These are phyloP conservation scores for Fistulinella cinereoalba DNA, from an alignment of 1,284 basidiomycete species.

Conservation along the genomic window DNA sequence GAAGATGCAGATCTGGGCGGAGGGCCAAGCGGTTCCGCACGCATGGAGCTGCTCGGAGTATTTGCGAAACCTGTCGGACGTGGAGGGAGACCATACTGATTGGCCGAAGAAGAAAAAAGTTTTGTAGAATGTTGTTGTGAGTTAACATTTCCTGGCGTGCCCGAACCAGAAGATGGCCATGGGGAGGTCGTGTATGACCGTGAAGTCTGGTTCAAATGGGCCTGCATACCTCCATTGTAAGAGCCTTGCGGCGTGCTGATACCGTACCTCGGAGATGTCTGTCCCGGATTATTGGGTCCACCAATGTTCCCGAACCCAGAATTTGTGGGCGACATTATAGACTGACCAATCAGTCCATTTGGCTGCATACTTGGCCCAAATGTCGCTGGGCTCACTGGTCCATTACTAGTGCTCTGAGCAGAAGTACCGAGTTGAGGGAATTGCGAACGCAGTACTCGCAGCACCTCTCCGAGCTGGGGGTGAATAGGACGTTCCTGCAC, in stretches of 20 bases:
- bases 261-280: slow-evolving; percentile 7
- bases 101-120: background rate
- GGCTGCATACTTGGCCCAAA: slow-evolving; percentile 1
- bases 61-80: slow-evolving; percentile 6
- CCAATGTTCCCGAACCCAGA: background rate
- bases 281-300: background rate
- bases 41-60: slow-evolving; percentile 9
- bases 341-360: background rate
- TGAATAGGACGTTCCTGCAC: slow-evolving; percentile 8
- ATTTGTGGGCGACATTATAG: background rate
- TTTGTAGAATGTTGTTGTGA: slow-evolving; percentile 3
- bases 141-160: slow-evolving; percentile 6
- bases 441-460: slow-evolving; percentile 16
- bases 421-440: slow-evolving; percentile 12
- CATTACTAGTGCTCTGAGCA: slow-evolving; percentile 4
- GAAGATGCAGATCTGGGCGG: slow-evolving; percentile 19
- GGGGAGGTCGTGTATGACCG: background rate
- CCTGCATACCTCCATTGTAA: slow-evolving; percentile 1
- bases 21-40: slow-evolving; percentile 23
- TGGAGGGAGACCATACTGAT: slow-evolving; percentile 18
- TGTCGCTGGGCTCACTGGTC: background rate
- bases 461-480: slow-evolving; percentile 11
- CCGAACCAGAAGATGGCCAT: slow-evolving; percentile 2
- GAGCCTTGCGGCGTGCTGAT: slow-evolving; percentile 1
- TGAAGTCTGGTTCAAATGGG: slow-evolving; percentile 1